These are phyloP conservation scores for Persicaria maculosa DNA, from an alignment of 148 eudicot species.

Conservation along the genomic window DNA sequence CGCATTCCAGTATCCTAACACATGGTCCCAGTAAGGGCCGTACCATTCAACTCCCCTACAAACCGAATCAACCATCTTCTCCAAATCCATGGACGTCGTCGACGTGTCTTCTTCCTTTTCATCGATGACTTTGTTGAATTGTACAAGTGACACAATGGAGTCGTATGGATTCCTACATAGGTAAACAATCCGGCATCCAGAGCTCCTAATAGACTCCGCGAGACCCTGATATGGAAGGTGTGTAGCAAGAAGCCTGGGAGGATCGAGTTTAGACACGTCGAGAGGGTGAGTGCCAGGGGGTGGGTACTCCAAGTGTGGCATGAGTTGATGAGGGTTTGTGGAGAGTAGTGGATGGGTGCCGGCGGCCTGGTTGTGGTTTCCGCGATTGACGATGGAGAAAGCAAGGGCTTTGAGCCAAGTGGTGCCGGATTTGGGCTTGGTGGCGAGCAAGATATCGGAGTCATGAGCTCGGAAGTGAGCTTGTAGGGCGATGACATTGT, in stretches of 20 bases:
- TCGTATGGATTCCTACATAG: not conserved
- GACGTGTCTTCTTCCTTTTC: too few species aligned
- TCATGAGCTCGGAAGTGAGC: conserved; percentile 8
- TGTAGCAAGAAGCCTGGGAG: conserved; percentile 2
- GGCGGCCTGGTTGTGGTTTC: not conserved
- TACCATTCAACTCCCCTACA: not conserved
- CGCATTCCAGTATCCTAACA: too few species aligned
- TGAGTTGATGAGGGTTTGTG: not conserved
- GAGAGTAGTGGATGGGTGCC: not conserved
- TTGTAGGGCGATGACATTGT: conserved; percentile 9
- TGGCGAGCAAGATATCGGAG: conserved; percentile 13
- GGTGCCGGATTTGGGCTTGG: conserved; percentile 11
- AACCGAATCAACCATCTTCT: not conserved
- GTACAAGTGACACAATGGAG: conserved; percentile 8
- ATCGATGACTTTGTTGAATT: not conserved
- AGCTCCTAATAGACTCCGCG: not conserved
- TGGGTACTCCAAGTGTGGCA: conserved; percentile 1
- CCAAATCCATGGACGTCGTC: too few species aligned
- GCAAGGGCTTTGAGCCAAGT: conserved; percentile 12
- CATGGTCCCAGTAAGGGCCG: not conserved
- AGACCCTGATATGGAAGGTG: not conserved
- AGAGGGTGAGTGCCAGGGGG: not conserved
- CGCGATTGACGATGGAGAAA: not conserved
- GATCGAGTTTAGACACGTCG: not conserved
- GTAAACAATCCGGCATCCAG: too few species aligned